phyloP scores from a whole-genome alignment of 768 basidiomycete species.

The Nevesoporus exiguus region DNA sequence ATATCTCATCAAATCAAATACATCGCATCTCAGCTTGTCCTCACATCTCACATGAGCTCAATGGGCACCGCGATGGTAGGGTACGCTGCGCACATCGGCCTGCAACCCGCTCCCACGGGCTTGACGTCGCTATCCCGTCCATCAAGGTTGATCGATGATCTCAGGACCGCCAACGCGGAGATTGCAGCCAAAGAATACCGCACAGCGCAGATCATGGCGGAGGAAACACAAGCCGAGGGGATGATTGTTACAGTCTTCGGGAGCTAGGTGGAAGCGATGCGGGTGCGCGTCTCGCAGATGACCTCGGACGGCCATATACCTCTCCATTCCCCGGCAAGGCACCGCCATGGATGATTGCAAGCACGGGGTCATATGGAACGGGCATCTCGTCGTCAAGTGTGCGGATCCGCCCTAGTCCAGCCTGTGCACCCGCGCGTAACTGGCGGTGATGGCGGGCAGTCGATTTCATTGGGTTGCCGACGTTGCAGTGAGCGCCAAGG shows the following conservation, averaged over 20 bases:
- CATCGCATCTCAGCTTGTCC: background rate
- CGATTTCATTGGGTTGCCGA: constrained; percentile 26
- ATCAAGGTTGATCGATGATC: background rate
- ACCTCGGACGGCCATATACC: too few species aligned
- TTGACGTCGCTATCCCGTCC: background rate
- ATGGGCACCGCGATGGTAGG: background rate
- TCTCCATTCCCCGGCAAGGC: background rate
- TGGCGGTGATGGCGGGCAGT: constrained; percentile 3
- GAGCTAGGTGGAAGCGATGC: background rate
- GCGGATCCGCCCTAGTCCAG: background rate
- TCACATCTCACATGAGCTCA: background rate
- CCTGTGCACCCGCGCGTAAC: background rate
- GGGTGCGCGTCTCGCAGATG: background rate
- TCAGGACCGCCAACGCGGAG: too few species aligned
- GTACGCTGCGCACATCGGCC: background rate
- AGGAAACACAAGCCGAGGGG: background rate
- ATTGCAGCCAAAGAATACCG: too few species aligned
- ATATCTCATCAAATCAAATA: background rate
- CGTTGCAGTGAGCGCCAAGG: constrained; percentile 17
- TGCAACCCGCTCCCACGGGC: background rate
- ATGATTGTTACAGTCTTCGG: background rate
- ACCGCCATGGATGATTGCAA: background rate
- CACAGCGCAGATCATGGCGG: too few species aligned
- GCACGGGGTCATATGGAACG: background rate
- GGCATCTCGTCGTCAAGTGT: constrained; percentile 3